Base-by-base conservation (phyloP, 1,284 basidiomycete species). In the Volvariella surrecta region DNA sequence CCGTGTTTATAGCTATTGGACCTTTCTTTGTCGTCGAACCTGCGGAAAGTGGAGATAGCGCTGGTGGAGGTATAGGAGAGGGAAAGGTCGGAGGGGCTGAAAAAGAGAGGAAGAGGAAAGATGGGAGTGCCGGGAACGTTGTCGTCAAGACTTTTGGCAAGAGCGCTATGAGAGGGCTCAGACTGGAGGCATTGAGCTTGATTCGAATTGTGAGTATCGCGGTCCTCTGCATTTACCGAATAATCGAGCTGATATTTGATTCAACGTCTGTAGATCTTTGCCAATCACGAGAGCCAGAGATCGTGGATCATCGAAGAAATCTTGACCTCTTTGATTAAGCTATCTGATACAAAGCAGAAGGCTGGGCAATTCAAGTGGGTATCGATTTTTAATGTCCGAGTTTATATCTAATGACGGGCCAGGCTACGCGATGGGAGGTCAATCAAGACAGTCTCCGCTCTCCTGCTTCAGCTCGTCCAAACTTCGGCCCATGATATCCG, bases 241-340 rank as follows among this genome's bases (percentile, higher is more conserved):
- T 28, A 10, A 18, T 20, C 20, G n/a, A 8, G 21, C 16, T 30
- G 30, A 43, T 32, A 32, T 22, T 39, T 6, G n/a, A 28, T 32
- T 39, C 8, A n/a, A n/a, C n/a, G 39, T 37, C 21, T 8, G 9
- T 6, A 91, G 83, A 82, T 95, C 21, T 98, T 97, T 56, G 89
- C 90, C 4, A 85, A 82, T 49, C 82, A 96, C 52, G 81, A 89
- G 47, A 81, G 85, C 31, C 95, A 99, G 61, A 71, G 95, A 1
- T 79, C 82, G 1, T 97, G 93, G 92, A 95, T 98, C 50, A 85
- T 99, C 16, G 93, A 97, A 58, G 95, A 98, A 61, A 92, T 98
- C 22, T 61, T 99, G 15, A 78, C 81, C 2, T 92, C 89, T 0
- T 66, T 98, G 39, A 91, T 90, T 52, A 92, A 89, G 59, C 71